phyloP scores from a whole-genome alignment of 306 rosid genomes.

The Vicia villosa region DNA sequence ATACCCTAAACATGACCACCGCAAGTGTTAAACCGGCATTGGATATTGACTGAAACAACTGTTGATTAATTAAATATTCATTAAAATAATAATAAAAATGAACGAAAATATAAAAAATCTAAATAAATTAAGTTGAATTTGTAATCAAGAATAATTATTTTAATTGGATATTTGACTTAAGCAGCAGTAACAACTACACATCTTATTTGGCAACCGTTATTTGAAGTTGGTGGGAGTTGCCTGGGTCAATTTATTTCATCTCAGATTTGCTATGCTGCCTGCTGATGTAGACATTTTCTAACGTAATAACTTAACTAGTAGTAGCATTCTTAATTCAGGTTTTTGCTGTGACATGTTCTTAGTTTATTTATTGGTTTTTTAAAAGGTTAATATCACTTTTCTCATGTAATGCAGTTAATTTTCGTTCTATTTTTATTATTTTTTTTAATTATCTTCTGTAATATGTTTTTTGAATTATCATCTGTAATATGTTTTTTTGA shows the following conservation, averaged over 20 bases:
- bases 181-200: not conserved
- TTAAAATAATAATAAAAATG: not conserved
- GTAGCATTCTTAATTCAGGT: not conserved
- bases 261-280: conserved; percentile 7
- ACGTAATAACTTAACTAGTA: not conserved
- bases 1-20: too few species aligned
- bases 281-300: conserved; percentile 27
- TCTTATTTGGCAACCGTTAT: not conserved
- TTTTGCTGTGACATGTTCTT: conserved; percentile 8
- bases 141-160: not conserved
- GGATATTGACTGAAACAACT: conserved; percentile 8
- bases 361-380: not conserved
- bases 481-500: too few species aligned
- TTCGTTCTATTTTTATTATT: too few species aligned
- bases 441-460: too few species aligned
- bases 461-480: too few species aligned
- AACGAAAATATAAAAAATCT: not conserved
- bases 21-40: conserved; percentile 2
- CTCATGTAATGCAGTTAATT: too few species aligned
- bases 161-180: conserved; percentile 25
- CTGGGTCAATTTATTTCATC: conserved; percentile 31
- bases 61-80: not conserved
- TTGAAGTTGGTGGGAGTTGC: conserved; percentile 26
- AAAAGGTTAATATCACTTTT: too few species aligned
- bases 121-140: conserved; percentile 4